Evolutionary conservation across 2,329 filamentous ascomycete genomes (phyloP), one percentile per base, ranked within the genome.

Genomic region (Zalaria obscura): DNA sequence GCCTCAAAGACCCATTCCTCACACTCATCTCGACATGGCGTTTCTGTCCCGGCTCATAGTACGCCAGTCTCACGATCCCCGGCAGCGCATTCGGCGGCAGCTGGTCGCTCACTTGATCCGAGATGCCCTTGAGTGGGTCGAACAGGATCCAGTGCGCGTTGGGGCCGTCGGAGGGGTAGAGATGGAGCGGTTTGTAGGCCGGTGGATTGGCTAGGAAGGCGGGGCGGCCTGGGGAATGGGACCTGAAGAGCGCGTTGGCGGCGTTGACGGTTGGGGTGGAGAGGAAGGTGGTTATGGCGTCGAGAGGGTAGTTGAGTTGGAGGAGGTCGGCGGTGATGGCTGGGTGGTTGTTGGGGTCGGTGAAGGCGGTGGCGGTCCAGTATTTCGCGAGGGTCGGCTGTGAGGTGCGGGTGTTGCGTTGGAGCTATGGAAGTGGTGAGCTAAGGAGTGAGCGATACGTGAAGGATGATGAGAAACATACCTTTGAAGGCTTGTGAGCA

Each of bases 51-150:
- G 41, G 41, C 10, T 29, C 25, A n/a, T 28, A 43, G 18, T 35
- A 31, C 11, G 41, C 41, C n/a, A 40, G 38, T 9, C 29, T 40
- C 2, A 43, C 25, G 4, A 36, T 28, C 25, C 36, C 31, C 18
- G 33, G 6, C 3, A 43, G 34, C 7, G 29, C 29, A 7, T 32
- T n/a, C 7, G n/a, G n/a, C 7, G 29, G 7, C 3, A 35, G 32
- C 4, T 43, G 33, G 4, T 27, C 6, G 11, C 36, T 29, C 32
- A 40, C n/a, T 5, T 7, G 25, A n/a, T 32, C 29, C 3, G 38
- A 34, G 6, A 31, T 34, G 31, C 38, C 25, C 31, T 39, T 40
- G 37, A 25, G n/a, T 3, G 41, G 41, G 25, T 43, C 41, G 25
- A 40, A 43, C 27, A 43, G 25, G 18, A 36, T 34, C 36, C 41